phyloP scores from a whole-genome alignment of 805 yeast species.

The Zygoascus bituminiphila region DNA sequence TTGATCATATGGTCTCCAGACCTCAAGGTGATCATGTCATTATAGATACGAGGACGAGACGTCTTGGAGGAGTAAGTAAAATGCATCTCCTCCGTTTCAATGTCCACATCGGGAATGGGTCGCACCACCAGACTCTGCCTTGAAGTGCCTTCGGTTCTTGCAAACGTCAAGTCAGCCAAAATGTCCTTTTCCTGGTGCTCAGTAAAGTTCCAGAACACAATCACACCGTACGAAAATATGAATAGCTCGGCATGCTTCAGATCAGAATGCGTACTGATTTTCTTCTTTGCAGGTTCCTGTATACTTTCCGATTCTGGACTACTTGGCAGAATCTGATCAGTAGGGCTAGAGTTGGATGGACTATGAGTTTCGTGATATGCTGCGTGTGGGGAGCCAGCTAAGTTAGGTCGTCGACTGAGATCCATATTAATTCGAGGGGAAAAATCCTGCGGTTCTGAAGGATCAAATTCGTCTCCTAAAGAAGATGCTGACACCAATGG shows the following conservation, averaged over 20 bases:
- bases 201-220: constrained; percentile 96
- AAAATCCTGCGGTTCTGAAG: constrained; percentile 88
- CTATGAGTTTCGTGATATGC: background rate
- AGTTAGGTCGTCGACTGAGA: background rate
- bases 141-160: constrained; percentile 26
- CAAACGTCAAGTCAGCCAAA: constrained; percentile 83
- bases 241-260: constrained; percentile 70
- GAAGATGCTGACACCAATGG: constrained; percentile 39
- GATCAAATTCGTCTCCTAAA: constrained; percentile 54
- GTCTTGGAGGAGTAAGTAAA: constrained; percentile 52
- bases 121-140: constrained; percentile 45
- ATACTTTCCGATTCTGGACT: background rate
- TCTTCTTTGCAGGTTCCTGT: background rate
- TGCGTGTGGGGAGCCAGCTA: background rate
- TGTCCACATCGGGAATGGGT: constrained; percentile 74
- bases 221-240: constrained; percentile 84
- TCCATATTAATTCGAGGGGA: constrained; percentile 32
- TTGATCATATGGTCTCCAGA: constrained; percentile 91
- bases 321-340: background rate
- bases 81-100: constrained; percentile 84
- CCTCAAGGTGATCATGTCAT: constrained; percentile 86
- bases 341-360: background rate
- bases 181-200: constrained; percentile 89
- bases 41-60: constrained; percentile 48
- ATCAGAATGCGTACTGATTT: constrained; percentile 26